A percentile compares a stretch with the other conserved stretches of the same genome.
Conservation (phyloP, 2,329 filamentous ascomycete species). For the Talaromyces sp. region DNA sequence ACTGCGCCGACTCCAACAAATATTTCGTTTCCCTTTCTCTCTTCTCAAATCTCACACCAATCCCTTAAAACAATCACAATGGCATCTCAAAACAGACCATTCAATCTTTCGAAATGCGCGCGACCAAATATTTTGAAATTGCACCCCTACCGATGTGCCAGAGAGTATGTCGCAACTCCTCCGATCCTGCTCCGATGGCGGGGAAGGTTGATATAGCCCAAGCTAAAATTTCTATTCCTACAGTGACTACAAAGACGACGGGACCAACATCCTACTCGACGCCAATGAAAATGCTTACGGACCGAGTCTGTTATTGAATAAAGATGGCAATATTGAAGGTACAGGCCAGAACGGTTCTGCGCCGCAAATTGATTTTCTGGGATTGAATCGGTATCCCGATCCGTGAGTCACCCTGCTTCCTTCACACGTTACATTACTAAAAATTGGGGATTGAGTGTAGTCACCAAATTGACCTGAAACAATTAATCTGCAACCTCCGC, state of each 20-base stretch:
- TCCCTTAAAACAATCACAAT: constrained; percentile 26
- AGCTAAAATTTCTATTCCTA: neutral
- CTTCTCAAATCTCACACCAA: neutral
- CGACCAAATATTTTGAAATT: constrained; percentile 73
- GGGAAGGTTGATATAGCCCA: neutral
- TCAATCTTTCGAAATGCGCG: constrained; percentile 71
- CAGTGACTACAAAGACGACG: constrained; percentile 98
- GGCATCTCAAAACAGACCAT: constrained; percentile 50
- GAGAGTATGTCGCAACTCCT: constrained; percentile 60
- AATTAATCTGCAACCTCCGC: constrained; percentile 78
- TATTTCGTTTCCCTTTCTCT: neutral
- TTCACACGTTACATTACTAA: neutral
- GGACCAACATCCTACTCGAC: constrained; percentile 90
- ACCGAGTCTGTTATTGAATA: constrained; percentile 63
- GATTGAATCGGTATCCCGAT: constrained; percentile 91
- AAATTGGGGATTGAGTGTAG: constrained; percentile 29
- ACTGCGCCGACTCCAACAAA: neutral
- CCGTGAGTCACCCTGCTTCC: constrained; percentile 48
- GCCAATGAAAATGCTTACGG: constrained; percentile 98
- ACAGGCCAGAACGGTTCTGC: constrained; percentile 37
- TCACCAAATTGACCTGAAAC: constrained; percentile 83
- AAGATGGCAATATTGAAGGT: constrained; percentile 49
- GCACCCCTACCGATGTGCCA: constrained; percentile 74
- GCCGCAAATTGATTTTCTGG: constrained; percentile 69
- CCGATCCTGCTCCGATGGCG: constrained; percentile 11